Evolutionary conservation across 495 filamentous ascomycete genomes (phyloP).

Genomic region (Pseudevernia furfuracea): DNA sequence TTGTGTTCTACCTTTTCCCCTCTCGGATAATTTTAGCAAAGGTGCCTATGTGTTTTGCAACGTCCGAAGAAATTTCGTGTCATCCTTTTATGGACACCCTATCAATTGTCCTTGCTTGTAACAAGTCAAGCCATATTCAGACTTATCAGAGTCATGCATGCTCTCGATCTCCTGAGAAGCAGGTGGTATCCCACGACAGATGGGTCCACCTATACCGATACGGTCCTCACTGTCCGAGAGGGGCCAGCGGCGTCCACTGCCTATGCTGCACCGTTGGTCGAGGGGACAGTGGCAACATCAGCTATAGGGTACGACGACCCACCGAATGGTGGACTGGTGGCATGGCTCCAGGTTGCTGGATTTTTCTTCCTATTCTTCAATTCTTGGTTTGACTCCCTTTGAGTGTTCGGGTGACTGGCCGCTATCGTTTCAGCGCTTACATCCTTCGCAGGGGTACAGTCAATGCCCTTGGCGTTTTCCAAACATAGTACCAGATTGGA

Average conservation of each 20-base stretch:
- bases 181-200: background rate
- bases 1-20: background rate
- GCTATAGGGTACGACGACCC: background rate
- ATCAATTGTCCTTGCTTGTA: background rate
- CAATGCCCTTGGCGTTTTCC: background rate
- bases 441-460: background rate
- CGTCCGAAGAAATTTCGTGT: background rate
- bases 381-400: background rate
- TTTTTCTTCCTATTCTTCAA: background rate
- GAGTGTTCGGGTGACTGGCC: background rate
- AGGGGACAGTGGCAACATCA: background rate
- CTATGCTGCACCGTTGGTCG: background rate
- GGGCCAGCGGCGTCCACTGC: background rate
- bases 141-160: background rate
- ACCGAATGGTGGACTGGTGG: background rate
- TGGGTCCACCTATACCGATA: background rate
- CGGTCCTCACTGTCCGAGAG: background rate
- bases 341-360: background rate
- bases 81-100: background rate
- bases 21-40: background rate
- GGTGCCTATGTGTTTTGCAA: background rate
- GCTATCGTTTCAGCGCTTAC: background rate
- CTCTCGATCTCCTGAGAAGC: background rate
- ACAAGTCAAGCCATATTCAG: background rate
- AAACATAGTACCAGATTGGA: background rate